These are phyloP conservation scores for Tarenaya hassleriana DNA, from an alignment of 345 rosid genomes.

Conservation along the genomic window DNA sequence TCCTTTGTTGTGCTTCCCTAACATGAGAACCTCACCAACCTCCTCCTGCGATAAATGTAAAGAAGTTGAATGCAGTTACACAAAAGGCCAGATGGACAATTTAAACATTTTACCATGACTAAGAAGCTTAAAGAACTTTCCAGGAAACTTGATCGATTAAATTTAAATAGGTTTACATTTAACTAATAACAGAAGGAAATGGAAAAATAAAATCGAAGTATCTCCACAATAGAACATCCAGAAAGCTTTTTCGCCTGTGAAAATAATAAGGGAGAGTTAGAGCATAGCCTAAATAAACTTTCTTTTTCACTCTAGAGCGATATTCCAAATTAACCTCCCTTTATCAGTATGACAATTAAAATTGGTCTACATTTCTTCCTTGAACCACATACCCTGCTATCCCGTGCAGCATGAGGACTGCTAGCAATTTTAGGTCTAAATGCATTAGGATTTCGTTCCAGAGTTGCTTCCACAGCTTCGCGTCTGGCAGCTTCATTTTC, in stretches of 20 bases:
- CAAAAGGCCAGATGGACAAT: no score
- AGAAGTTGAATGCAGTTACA: no score
- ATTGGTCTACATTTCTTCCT: background rate
- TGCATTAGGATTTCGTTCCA: slow-evolving; percentile 96
- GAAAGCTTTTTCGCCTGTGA: no score
- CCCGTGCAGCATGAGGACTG: slow-evolving; percentile 82
- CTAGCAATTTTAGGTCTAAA: slow-evolving; percentile 97
- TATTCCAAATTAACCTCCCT: background rate
- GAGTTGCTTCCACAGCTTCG: slow-evolving; percentile 90
- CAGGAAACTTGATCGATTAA: background rate
- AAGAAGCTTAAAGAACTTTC: background rate
- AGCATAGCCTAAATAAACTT: no score
- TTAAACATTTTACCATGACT: slow-evolving; percentile 1
- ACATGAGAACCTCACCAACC: slow-evolving; percentile 53
- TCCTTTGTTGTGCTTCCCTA: slow-evolving; percentile 97
- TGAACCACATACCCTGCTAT: slow-evolving; percentile 51
- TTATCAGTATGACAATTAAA: slow-evolving; percentile 7
- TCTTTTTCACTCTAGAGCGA: no score
- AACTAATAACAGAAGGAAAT: no score
- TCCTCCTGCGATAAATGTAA: slow-evolving; percentile 54
- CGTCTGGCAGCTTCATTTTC: slow-evolving; percentile 85
- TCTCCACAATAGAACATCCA: background rate
- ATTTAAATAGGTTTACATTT: no score
- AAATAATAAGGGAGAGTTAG: no score
- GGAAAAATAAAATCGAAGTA: background rate